Conservation (phyloP, 1,284 basidiomycete genomes). For the Mrakiaceae sp. region DNA sequence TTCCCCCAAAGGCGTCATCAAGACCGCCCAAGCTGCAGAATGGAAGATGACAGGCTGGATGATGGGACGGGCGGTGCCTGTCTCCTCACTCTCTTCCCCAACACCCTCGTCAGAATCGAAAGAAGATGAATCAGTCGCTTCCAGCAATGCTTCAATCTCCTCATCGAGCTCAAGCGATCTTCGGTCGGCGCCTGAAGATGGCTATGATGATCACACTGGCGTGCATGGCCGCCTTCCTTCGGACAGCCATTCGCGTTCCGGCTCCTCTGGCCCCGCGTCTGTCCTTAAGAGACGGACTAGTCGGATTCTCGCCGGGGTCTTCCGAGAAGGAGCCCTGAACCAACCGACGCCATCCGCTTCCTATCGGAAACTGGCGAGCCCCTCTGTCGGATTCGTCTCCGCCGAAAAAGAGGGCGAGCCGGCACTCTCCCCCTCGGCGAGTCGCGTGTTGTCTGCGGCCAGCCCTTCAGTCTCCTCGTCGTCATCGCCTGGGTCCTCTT, state of each 20-base stretch:
- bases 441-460: neutral
- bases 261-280: neutral
- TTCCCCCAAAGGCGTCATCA: conserved; percentile 60
- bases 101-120: neutral
- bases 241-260: neutral
- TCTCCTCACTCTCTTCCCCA: conserved; percentile 11
- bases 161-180: neutral
- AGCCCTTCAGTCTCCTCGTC: neutral
- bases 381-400: no score
- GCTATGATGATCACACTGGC: neutral
- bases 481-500: neutral
- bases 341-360: no score
- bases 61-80: conserved; percentile 71
- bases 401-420: no score
- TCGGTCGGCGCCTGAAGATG: neutral
- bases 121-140: neutral
- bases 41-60: conserved; percentile 95
- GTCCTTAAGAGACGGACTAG: no score
- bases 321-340: no score
- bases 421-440: neutral
- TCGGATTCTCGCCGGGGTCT: no score
- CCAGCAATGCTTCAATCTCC: neutral
- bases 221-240: neutral
- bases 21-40: conserved; percentile 90
- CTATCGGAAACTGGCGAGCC: no score